Percentiles rank a stretch among this genome's conserved stretches.
phyloP scores from a whole-genome alignment of 2,329 filamentous ascomycete species.

The Arthrobotrys sinensis region DNA sequence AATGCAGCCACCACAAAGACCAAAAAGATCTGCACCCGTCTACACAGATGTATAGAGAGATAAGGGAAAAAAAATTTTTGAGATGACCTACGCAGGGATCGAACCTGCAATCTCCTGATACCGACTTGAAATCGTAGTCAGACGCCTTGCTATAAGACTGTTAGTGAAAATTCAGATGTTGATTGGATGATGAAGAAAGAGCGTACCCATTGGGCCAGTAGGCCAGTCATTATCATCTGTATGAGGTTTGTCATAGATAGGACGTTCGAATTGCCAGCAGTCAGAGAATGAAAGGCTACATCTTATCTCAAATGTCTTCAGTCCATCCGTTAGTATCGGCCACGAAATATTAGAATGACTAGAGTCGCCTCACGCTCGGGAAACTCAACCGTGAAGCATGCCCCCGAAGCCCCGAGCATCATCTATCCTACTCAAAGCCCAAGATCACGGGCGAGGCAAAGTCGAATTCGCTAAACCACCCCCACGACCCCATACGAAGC shows the following conservation, averaged over 20 bases:
- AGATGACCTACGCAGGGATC: conserved; percentile 1
- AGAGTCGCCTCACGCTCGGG: too few species aligned
- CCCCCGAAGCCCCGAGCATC: too few species aligned
- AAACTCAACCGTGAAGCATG: too few species aligned
- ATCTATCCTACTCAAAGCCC: background rate
- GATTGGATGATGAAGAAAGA: too few species aligned
- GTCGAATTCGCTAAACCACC: background rate
- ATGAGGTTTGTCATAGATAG: too few species aligned
- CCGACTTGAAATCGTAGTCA: conserved; percentile 1
- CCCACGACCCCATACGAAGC: conserved; percentile 4
- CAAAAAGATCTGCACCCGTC: background rate
- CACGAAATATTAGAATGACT: too few species aligned
- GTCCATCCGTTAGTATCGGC: too few species aligned
- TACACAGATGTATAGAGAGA: background rate
- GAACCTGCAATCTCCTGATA: conserved; percentile 2
- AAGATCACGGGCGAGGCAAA: background rate
- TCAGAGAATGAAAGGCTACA: background rate
- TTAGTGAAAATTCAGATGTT: too few species aligned
- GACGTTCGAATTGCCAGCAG: too few species aligned
- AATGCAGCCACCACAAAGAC: background rate
- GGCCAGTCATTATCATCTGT: too few species aligned
- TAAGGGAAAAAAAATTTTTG: background rate
- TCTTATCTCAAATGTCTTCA: background rate
- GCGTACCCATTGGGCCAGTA: too few species aligned
- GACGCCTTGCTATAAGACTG: background rate